These are phyloP conservation scores for Puccinia triticina DNA, from an alignment of 1,284 basidiomycete genomes.

Conservation along the genomic window DNA sequence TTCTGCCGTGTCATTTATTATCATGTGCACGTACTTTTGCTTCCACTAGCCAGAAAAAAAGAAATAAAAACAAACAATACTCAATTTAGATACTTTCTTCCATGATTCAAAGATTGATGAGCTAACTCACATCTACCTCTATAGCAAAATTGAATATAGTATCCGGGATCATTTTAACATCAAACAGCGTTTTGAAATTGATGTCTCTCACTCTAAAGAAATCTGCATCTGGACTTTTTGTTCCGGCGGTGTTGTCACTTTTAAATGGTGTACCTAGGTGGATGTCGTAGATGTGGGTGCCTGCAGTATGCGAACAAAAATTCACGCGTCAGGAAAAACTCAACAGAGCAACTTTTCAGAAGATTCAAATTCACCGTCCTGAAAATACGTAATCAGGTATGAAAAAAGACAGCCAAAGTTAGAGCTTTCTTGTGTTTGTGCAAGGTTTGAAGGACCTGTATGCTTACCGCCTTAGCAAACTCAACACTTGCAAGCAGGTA, in stretches of 20 bases:
- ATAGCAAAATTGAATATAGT: constrained; percentile 34
- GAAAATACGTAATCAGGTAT: not conserved
- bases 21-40: not conserved
- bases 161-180: not conserved
- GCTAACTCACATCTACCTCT: constrained; percentile 29
- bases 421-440: not conserved
- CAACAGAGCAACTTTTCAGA: not conserved
- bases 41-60: constrained; percentile 7
- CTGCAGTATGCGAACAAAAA: not conserved
- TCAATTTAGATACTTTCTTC: not conserved
- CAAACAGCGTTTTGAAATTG: constrained; percentile 23
- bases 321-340: not conserved
- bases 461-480: constrained; percentile 15
- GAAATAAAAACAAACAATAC: not conserved
- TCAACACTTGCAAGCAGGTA: constrained; percentile 37
- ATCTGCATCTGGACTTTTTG: not conserved
- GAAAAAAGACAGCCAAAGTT: not conserved
- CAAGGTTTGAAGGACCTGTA: not conserved
- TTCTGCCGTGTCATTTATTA: not conserved
- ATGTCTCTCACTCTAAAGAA: constrained; percentile 30
- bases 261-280: constrained; percentile 2
- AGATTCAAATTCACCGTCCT: not conserved
- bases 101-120: not conserved
- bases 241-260: constrained; percentile 4
- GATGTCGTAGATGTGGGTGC: constrained; percentile 18